Conservation (phyloP, 1,284 basidiomycete genomes). For the Ustilago trichophora region DNA sequence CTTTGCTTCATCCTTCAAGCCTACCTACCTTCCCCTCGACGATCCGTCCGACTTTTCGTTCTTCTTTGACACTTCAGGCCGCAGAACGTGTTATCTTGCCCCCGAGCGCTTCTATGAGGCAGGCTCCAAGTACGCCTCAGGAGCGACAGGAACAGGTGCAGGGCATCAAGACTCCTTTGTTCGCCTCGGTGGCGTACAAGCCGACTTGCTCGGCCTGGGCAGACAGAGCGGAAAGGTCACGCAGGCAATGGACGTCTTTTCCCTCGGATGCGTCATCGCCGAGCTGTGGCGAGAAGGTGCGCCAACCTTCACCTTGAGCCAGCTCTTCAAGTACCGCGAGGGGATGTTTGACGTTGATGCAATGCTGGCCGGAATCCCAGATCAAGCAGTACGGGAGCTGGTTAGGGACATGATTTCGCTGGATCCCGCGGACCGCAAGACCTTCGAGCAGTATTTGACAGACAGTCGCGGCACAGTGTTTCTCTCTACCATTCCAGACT, state of each 20-base stretch:
- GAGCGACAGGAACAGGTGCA: neutral
- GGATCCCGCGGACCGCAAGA: slow-evolving; percentile 79
- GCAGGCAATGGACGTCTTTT: slow-evolving; percentile 98
- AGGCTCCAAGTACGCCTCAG: slow-evolving; percentile 70
- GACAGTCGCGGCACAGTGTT: slow-evolving; percentile 80
- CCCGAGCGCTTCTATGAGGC: slow-evolving; percentile 93
- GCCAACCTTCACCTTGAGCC: slow-evolving; percentile 90
- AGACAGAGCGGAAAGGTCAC: slow-evolving; percentile 81
- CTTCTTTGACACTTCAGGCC: slow-evolving; percentile 94
- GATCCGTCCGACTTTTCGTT: slow-evolving; percentile 98
- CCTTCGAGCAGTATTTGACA: slow-evolving; percentile 82
- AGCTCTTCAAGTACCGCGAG: slow-evolving; percentile 92
- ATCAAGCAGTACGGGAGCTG: slow-evolving; percentile 76
- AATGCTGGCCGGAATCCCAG: slow-evolving; percentile 80
- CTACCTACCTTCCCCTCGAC: slow-evolving; percentile 91
- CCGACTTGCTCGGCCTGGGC: slow-evolving; percentile 53
- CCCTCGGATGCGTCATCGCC: slow-evolving; percentile 91
- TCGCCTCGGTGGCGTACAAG: slow-evolving; percentile 32
- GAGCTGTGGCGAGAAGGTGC: slow-evolving; percentile 96
- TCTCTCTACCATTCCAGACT: slow-evolving; percentile 91
- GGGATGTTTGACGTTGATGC: slow-evolving; percentile 82
- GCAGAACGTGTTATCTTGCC: slow-evolving; percentile 93
- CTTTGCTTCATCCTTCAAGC: slow-evolving; percentile 93
- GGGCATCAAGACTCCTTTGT: slow-evolving; percentile 6
- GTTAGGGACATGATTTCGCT: slow-evolving; percentile 89